A percentile compares a stretch with the other conserved stretches of the same genome.
phyloP scores from a whole-genome alignment of 192 early-diverging fungal genomes.

The Spizellomyces sp. region DNA sequence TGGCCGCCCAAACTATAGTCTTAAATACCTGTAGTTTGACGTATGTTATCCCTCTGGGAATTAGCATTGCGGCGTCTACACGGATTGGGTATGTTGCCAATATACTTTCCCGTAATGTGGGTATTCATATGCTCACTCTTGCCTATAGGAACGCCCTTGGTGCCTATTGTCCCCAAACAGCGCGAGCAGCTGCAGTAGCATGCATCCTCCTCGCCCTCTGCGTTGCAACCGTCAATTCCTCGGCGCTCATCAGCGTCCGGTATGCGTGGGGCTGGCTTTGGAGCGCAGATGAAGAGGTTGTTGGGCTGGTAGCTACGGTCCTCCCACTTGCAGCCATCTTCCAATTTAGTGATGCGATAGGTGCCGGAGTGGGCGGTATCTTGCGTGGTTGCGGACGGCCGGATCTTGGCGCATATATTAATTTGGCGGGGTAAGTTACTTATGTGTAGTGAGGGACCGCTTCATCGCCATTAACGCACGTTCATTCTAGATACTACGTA shows the following conservation, averaged over 20 bases:
- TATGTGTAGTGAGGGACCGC: neutral
- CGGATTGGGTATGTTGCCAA: conserved; percentile 59
- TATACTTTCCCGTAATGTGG: neutral
- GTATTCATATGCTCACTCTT: neutral
- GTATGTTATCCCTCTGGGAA: conserved; percentile 77
- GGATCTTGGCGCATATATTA: conserved; percentile 58
- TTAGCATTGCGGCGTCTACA: conserved; percentile 79
- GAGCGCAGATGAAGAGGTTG: conserved; percentile 69
- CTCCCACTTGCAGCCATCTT: conserved; percentile 76
- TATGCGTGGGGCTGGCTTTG: conserved; percentile 62
- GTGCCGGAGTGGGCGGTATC: conserved; percentile 55
- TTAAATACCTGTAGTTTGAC: conserved; percentile 72
- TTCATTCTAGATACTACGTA: conserved; percentile 58
- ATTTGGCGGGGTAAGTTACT: conserved; percentile 30
- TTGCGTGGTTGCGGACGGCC: conserved; percentile 80
- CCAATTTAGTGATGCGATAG: conserved; percentile 53
- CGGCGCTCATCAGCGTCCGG: conserved; percentile 8
- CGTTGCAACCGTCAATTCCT: conserved; percentile 12
- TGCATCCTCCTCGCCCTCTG: conserved; percentile 11
- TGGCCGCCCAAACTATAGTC: conserved; percentile 81
- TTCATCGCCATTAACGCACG: neutral
- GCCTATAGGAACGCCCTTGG: conserved; percentile 28
- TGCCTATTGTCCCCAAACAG: neutral
- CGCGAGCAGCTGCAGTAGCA: conserved; percentile 12
- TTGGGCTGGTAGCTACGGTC: conserved; percentile 68